Conservation (phyloP, 2,329 filamentous ascomycete species). For the Westerdykella aurantiaca region DNA sequence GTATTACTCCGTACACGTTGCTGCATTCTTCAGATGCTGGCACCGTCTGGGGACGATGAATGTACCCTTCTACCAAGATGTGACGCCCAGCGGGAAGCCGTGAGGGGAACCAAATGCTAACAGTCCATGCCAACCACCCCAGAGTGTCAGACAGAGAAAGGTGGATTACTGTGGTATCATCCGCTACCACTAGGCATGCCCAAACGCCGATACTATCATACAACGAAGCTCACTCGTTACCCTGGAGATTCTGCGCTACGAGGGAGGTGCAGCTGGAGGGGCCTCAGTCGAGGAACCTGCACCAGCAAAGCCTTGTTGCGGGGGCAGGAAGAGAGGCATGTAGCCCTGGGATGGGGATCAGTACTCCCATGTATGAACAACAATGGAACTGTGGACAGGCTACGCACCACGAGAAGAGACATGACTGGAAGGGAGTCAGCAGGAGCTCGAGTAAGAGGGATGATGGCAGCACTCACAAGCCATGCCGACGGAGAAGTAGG, state of each 20-base stretch:
- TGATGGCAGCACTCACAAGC: conserved; percentile 52
- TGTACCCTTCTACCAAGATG: too few species aligned
- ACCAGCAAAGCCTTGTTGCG: conserved; percentile 35
- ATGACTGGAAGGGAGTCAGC: conserved; percentile 28
- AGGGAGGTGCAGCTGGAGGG: conserved; percentile 43
- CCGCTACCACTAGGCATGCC: too few species aligned
- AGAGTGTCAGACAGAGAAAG: too few species aligned
- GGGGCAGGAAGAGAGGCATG: conserved; percentile 60
- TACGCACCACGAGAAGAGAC: conserved; percentile 43
- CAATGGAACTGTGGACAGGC: conserved; percentile 2
- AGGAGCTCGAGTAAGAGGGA: neutral
- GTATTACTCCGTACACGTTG: too few species aligned
- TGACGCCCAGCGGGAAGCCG: too few species aligned
- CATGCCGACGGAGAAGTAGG: conserved; percentile 72
- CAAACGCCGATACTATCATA: too few species aligned
- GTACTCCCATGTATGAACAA: conserved; percentile 6
- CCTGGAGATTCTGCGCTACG: conserved; percentile 15
- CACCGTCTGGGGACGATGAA: too few species aligned
- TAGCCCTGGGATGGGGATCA: conserved; percentile 45
- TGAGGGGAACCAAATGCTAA: too few species aligned
- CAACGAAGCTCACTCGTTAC: too few species aligned
- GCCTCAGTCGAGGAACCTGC: conserved; percentile 43
- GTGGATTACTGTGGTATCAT: too few species aligned
- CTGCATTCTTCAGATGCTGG: too few species aligned
- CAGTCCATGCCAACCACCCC: too few species aligned